Base-by-base conservation (phyloP, 2,329 filamentous ascomycete species). In the Aspergillus flavus region DNA sequence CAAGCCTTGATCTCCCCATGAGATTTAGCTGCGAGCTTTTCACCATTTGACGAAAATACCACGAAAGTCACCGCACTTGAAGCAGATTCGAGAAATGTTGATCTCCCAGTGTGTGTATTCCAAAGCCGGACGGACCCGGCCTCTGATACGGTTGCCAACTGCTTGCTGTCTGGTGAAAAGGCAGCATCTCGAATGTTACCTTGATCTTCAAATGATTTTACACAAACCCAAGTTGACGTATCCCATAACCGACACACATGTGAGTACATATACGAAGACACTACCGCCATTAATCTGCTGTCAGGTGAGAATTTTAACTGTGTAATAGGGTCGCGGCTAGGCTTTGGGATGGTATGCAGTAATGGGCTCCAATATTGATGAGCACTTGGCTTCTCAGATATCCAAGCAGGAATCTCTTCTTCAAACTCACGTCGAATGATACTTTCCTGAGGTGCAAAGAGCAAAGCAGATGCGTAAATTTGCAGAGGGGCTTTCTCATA, bases 401-500 rank as follows among this genome's bases (percentile, higher is more conserved):
- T 41, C 58, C 58, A 60, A n/a, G 16, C 34, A 16, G 58, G 50
- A 14, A 61, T 48, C 19, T 46, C 39, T 16, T 26, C 3, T n/a
- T 6, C 3, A 6, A 55, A 61, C 6, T 48, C n/a, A 2, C 16
- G 16, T n/a, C 58, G 58, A 23, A 56, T 30, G 30, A 56, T 11
- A 21, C 50, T 56, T 10, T 26, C 30, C 19, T 23, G 26, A 2
- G 58, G 39, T 12, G 26, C 34, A 36, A 46, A 61, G 12, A 48
- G 23, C 7, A 61, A 26, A 26, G 39, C 30, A n/a, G 58, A 61
- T 21, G 3, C n/a, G 6, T 56, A 61, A 2, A 61, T 14, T 10
- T 61, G 58, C n/a, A 61, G 21, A 23, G 58, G 58, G 5, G 39
- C n/a, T 36, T 48, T 11, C 26, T 61, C 58, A 26, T 46, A 45